Base-by-base conservation (phyloP, 495 filamentous ascomycete genomes). In the Neurospora sublineolata region DNA sequence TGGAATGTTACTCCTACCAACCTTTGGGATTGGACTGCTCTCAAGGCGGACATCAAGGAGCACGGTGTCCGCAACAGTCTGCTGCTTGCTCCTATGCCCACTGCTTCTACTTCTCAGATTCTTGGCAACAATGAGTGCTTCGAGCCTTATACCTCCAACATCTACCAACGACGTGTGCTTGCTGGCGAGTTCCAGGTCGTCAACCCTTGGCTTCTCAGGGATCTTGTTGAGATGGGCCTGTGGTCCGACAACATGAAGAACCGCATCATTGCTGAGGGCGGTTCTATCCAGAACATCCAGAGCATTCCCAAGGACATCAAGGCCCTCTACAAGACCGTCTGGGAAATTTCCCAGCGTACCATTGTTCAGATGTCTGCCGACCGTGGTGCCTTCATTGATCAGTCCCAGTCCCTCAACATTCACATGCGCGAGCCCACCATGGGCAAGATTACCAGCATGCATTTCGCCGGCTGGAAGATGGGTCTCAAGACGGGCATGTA, bases 221-320 rank as follows among this genome's bases (percentile, higher is more conserved):
- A 99, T 77, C 89, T 99, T 18, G 95, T 99, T 72, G 95, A 99
- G 76, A 91, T 97, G 85, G 95, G 95, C 73, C 87, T 99, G 38
- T 99, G 95, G 95, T 97, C 94, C 41, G 95, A 99, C 83, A 94
- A 93, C 86, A 99, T 99, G 95, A 99, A 99, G 88, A 99, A 99
- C 85, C 93, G 95, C 75, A 99, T 99, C 86, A 98, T 99, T 77
- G 91, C 95, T 73, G 94, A 95, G 68, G 93, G 93, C 74, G 95
- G 95, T 69, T 97, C 93, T 9, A 94, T 99, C 73, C 95, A 98
- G 83, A 93, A 94, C 82, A 93, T 99, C 73, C 90, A 94, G 76
- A 97, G 94, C 82, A 97, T 99, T 71, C 95, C 95, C 41, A 87
- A 91, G 37, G 95, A 98, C 74, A 92, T 97, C 87, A 99, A 98